These are phyloP conservation scores for Chaetomiaceae sp. DNA, from an alignment of 2,329 filamentous ascomycete species.

Conservation along the genomic window DNA sequence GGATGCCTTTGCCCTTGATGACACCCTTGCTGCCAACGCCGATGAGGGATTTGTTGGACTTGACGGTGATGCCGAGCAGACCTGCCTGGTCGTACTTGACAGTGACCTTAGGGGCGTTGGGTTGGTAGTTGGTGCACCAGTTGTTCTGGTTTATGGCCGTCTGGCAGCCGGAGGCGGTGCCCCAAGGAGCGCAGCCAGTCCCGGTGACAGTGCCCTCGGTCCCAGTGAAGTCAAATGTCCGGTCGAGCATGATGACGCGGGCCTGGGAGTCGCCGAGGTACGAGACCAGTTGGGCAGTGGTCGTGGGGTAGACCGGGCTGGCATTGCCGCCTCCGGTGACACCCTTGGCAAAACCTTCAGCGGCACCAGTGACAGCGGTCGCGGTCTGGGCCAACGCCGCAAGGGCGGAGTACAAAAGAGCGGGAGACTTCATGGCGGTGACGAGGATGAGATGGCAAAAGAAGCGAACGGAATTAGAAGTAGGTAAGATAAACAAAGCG, in stretches of 20 bases:
- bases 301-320: constrained; percentile 13
- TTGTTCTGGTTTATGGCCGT: constrained; percentile 55
- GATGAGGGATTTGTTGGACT: constrained; percentile 55
- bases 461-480: background rate
- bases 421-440: constrained; percentile 10
- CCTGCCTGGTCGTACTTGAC: constrained; percentile 16
- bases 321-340: constrained; percentile 16
- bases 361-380: constrained; percentile 23
- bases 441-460: too few species aligned
- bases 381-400: constrained; percentile 27
- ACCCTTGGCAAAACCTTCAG: constrained; percentile 16
- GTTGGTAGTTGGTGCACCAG: constrained; percentile 58
- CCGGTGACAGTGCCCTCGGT: constrained; percentile 11
- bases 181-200: constrained; percentile 14
- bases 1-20: constrained; percentile 55
- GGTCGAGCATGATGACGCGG: constrained; percentile 16
- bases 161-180: constrained; percentile 49
- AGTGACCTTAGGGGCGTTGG: constrained; percentile 24
- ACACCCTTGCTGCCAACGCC: constrained; percentile 49
- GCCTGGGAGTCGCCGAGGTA: constrained; percentile 17
- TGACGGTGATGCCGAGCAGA: constrained; percentile 35
- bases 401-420: constrained; percentile 16
- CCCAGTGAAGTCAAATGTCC: constrained; percentile 17
- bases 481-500: background rate
- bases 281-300: constrained; percentile 13